Evolutionary conservation across 257 asterid genomes (phyloP).

Genomic region (Nicotiana undulata): DNA sequence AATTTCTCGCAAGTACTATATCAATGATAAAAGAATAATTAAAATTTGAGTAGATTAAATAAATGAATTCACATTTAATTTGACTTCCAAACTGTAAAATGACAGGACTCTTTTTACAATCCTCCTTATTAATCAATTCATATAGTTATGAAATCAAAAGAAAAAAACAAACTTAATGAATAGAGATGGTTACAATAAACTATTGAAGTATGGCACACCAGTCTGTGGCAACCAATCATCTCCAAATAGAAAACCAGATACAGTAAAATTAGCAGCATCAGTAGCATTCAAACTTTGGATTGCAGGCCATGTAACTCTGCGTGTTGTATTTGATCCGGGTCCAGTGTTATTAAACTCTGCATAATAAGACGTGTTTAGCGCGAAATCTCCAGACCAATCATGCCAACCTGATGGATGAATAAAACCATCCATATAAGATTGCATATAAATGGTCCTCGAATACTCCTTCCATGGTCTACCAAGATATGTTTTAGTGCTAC

Average conservation of each 20-base stretch:
- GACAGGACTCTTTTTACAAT: background rate
- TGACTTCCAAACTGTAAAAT: background rate
- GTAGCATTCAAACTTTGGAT: slow-evolving; percentile 29
- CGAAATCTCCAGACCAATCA: slow-evolving; percentile 61
- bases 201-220: slow-evolving; percentile 38
- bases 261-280: slow-evolving; percentile 55
- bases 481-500: slow-evolving; percentile 30
- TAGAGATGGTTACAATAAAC: slow-evolving; percentile 15
- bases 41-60: background rate
- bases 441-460: slow-evolving; percentile 55
- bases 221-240: slow-evolving; percentile 56
- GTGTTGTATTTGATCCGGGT: slow-evolving; percentile 42
- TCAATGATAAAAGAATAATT: background rate
- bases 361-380: slow-evolving; percentile 53
- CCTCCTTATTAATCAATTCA: background rate
- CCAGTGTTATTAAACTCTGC: slow-evolving; percentile 57
- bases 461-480: slow-evolving; percentile 85
- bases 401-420: slow-evolving; percentile 54
- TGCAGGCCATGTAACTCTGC: slow-evolving; percentile 71
- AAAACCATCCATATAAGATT: slow-evolving; percentile 31
- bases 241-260: slow-evolving; percentile 38
- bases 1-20: background rate
- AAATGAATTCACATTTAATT: background rate
- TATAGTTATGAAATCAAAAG: background rate
- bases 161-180: background rate